Base-by-base conservation (phyloP, 495 filamentous ascomycete genomes). In the Xylaria cubensis region DNA sequence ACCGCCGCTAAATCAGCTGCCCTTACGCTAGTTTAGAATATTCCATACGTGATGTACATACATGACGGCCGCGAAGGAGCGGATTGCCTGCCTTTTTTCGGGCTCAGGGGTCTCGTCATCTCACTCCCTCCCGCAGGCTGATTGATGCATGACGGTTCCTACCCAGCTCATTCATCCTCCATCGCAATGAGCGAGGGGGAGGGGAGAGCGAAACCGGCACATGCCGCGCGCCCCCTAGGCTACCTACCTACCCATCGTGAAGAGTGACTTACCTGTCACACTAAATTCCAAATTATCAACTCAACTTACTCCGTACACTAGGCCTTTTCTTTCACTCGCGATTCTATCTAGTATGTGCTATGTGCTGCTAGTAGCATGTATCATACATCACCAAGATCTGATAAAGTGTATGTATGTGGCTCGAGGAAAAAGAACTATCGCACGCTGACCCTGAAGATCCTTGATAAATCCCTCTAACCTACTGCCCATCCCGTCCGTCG, bases 1-100 rank as follows among this genome's bases (percentile, higher is more conserved):
- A 24, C 36, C 64, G 64, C 64, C 62, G 62, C 62, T 64, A 46
- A 56, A 56, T 61, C 17, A 39, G 21, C 32, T 61, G 39, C 58
- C 12, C 58, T 29, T 15, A 61, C 17, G n/a, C 34, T 39, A 61
- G 58, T 39, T 39, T 39, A 61, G 42, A 39, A 46, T 48, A 56
- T 19, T 32, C 36, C 29, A 67, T 56, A 55, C 36, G 64, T 53
- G 17, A 7, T 53, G 46, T 46, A 59, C 66, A 69, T 46, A 59
- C 66, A 69, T 69, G 34, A n/a, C 26, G 39, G 51, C 66, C 41
- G 36, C 36, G 66, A 59, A 69, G 66, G 66, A 69, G 51, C 53
- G 32, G 39, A 44, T 69, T 58, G 51, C 66, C 66, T 69, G 66
- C 58, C 39, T 39, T 10, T 39, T 39, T 10, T 39, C 17, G 29